phyloP scores from a whole-genome alignment of 306 rosid species.

The Pterocarpus santalinus region DNA sequence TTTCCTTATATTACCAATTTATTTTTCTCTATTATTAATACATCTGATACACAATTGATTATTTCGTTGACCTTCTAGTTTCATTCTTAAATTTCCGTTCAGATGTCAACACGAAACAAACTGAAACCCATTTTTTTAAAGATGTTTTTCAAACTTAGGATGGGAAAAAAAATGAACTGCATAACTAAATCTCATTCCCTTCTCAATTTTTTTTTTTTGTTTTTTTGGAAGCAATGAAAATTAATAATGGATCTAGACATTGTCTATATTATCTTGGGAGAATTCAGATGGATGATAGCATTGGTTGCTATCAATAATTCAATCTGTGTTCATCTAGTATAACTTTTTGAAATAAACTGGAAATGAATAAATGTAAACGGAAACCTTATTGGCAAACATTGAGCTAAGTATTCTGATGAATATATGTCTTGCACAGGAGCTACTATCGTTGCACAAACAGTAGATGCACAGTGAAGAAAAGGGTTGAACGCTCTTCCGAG shows the following conservation, averaged over 20 bases:
- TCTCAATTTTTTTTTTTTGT: not conserved
- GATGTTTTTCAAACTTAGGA: not conserved
- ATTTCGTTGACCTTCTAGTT: not conserved
- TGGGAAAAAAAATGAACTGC: not conserved
- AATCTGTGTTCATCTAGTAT: not conserved
- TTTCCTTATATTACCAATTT: not conserved
- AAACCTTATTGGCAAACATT: too few species aligned
- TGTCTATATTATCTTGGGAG: not conserved
- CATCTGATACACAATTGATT: not conserved
- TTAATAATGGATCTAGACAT: not conserved
- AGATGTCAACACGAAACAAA: not conserved
- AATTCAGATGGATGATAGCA: not conserved
- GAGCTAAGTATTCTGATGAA: too few species aligned
- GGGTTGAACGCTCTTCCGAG: constrained; percentile 92
- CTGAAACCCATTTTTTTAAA: not conserved
- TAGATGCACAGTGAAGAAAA: constrained; percentile 96
- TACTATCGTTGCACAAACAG: constrained; percentile 98
- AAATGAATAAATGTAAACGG: not conserved
- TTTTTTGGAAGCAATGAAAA: not conserved
- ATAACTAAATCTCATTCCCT: not conserved
- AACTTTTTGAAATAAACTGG: not conserved
- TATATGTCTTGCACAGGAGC: constrained; percentile 65
- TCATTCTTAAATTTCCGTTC: not conserved
- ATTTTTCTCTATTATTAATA: not conserved
- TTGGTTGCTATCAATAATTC: not conserved